A percentile compares a stretch with the other conserved stretches of the same genome.
Evolutionary conservation across 2,329 filamentous ascomycete genomes (phyloP).

Genomic region (Aaosphaeria arxii): DNA sequence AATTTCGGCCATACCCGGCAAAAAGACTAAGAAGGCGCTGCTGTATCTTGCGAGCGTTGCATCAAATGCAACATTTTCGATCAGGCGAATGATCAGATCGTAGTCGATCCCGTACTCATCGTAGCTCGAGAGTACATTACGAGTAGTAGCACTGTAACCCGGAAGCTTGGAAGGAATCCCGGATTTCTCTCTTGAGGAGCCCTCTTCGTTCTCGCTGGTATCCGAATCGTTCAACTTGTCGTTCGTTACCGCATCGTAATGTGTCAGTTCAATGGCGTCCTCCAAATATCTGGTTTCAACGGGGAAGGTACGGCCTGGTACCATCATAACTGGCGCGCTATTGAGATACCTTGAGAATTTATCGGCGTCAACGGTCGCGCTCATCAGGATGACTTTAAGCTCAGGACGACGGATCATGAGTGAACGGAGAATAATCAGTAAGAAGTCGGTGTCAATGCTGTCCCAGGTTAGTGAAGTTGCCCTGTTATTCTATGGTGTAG

Average conservation of each 20-base stretch:
- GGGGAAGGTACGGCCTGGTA: slow-evolving; percentile 91
- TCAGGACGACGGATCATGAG: slow-evolving; percentile 74
- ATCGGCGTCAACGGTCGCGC: slow-evolving; percentile 90
- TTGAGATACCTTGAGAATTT: slow-evolving; percentile 87
- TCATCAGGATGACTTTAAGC: slow-evolving; percentile 94
- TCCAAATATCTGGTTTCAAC: slow-evolving; percentile 86
- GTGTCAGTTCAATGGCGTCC: slow-evolving; percentile 85
- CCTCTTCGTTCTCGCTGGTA: slow-evolving; percentile 46
- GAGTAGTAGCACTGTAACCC: slow-evolving; percentile 73
- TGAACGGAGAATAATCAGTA: slow-evolving; percentile 86
- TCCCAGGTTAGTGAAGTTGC: slow-evolving; percentile 7
- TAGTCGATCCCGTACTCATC: slow-evolving; percentile 93
- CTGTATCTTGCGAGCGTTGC: slow-evolving; percentile 68
- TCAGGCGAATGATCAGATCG: slow-evolving; percentile 75
- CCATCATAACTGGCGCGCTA: slow-evolving; percentile 80
- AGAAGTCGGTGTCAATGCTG: slow-evolving; percentile 91
- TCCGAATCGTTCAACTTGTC: slow-evolving; percentile 53
- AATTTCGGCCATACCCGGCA: slow-evolving; percentile 93
- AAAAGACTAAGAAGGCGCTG: slow-evolving; percentile 88
- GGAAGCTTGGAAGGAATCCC: slow-evolving; percentile 65
- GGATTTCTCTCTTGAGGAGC: slow-evolving; percentile 44
- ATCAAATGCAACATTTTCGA: slow-evolving; percentile 71
- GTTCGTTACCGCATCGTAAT: slow-evolving; percentile 50
- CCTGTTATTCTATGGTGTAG: neutral
- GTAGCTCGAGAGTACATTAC: slow-evolving; percentile 69